phyloP scores from a whole-genome alignment of 768 basidiomycete genomes.

The Collybiopsis luxurians region DNA sequence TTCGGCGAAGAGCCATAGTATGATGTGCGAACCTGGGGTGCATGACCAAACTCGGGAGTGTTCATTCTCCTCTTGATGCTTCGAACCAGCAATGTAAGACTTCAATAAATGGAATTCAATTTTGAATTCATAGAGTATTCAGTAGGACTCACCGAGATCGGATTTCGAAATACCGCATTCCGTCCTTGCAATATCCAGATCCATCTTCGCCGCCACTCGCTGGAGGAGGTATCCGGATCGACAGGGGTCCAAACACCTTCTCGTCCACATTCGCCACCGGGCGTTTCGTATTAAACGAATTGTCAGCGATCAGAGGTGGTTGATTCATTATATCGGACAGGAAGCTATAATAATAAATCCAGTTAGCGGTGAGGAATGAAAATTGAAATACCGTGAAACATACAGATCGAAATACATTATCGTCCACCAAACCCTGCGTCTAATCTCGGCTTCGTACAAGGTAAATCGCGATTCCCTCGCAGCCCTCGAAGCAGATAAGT shows the following conservation, averaged over 20 bases:
- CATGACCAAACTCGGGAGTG: slow-evolving; percentile 22
- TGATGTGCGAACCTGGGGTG: slow-evolving; percentile 17
- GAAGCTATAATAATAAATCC: slow-evolving; percentile 43
- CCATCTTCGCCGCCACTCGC: slow-evolving; percentile 16
- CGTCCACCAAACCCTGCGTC: slow-evolving; percentile 75
- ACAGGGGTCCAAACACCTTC: slow-evolving; percentile 44
- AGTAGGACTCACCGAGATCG: slow-evolving; percentile 57
- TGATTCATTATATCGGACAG: slow-evolving; percentile 66
- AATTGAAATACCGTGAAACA: slow-evolving; percentile 24
- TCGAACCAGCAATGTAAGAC: slow-evolving; percentile 64
- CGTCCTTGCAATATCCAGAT: slow-evolving; percentile 13
- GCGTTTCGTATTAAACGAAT: slow-evolving; percentile 52
- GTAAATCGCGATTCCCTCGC: slow-evolving; percentile 14
- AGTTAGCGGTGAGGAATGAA: not conserved
- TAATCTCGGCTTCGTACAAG: slow-evolving; percentile 49
- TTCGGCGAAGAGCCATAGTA: slow-evolving; percentile 20
- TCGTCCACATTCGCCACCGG: slow-evolving; percentile 56
- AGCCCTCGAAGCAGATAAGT: slow-evolving; percentile 3
- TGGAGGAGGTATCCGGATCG: slow-evolving; percentile 41
- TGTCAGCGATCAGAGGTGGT: slow-evolving; percentile 54
- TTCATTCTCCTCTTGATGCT: slow-evolving; percentile 51
- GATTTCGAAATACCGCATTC: slow-evolving; percentile 48
- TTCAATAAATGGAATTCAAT: slow-evolving; percentile 21
- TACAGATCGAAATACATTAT: slow-evolving; percentile 76
- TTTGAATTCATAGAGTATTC: not conserved